Base-by-base conservation (phyloP, 2,329 filamentous ascomycete genomes). In the Xylaria sp. region DNA sequence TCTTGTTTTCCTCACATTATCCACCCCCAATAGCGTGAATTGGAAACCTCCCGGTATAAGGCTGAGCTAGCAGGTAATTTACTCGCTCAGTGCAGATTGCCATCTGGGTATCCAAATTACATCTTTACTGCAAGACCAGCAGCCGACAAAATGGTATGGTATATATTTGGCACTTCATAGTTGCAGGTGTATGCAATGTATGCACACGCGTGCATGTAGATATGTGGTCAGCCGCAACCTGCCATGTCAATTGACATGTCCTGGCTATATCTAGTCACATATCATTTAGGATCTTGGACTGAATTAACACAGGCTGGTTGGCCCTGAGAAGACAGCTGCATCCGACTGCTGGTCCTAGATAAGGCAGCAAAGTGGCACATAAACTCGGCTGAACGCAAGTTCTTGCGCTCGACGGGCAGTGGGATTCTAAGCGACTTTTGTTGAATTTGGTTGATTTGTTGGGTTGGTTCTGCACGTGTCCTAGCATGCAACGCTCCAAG, bases 11-110 rank as follows among this genome's bases (percentile, higher is more conserved):
- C 40, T 23, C n/a, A 15, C 40, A 21, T 9, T 23, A 8, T 14
- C 19, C 2, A 43, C 40, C 21, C 21, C n/a, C n/a, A n/a, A n/a
- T n/a, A n/a, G n/a, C n/a, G n/a, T n/a, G n/a, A 51, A 38, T 14
- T n/a, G 33, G 11, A 31, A 61, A 47, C 59, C 59, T 61, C 59
- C 40, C 25, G 31, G 21, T 17, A 35, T 47, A 43, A 62, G 60
- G 60, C 60, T 62, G 43, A 49, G 42, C n/a, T 50, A 31, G 35
- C 5, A 31, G 9, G 28, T 31, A 31, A 9, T 9, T 37, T 23
- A 33, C 40, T 53, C 47, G 47, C 47, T 42, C 42, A 50, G 17
- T 14, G 15, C 21, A 47, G 19, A 9, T 31, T 31, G 21, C n/a
- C n/a, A n/a, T n/a, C n/a, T n/a, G n/a, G n/a, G n/a, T n/a, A n/a